Conservation (phyloP, 495 filamentous ascomycete species). For the Delitschia confertaspora region DNA sequence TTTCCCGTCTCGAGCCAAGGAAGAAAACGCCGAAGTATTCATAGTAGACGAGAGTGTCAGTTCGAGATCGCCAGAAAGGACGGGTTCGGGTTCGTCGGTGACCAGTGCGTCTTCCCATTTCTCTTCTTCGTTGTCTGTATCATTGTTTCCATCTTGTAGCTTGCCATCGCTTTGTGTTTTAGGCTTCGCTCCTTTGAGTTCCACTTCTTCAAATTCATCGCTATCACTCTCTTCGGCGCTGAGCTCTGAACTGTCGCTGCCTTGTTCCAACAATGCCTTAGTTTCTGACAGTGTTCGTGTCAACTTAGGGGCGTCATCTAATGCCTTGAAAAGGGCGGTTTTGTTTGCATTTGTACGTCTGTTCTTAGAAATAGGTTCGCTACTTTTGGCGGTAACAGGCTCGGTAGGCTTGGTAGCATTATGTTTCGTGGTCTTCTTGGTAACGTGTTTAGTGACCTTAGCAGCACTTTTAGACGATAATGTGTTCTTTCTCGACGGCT, state of each 20-base stretch:
- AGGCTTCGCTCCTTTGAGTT: slow-evolving; percentile 1
- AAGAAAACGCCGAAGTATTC: slow-evolving; percentile 36
- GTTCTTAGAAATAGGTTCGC: too few species aligned
- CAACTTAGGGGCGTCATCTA: slow-evolving; percentile 48
- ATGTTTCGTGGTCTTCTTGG: too few species aligned
- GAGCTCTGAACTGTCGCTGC: slow-evolving; percentile 53
- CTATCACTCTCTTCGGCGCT: slow-evolving; percentile 45
- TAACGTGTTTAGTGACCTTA: too few species aligned
- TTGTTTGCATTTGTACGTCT: too few species aligned
- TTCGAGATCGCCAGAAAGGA: slow-evolving; percentile 54
- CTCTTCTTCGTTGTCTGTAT: slow-evolving; percentile 59
- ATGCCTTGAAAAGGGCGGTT: slow-evolving; percentile 56
- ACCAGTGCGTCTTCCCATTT: slow-evolving; percentile 80
- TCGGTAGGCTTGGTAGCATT: too few species aligned
- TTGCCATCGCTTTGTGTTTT: slow-evolving; percentile 6
- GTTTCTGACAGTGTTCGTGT: slow-evolving; percentile 43
- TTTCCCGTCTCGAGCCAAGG: slow-evolving; percentile 49
- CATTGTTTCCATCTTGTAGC: slow-evolving; percentile 33
- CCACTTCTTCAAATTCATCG: slow-evolving; percentile 57
- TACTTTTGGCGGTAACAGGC: too few species aligned
- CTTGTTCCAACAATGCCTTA: slow-evolving; percentile 40
- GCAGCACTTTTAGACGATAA: too few species aligned
- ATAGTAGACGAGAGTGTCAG: slow-evolving; percentile 48
- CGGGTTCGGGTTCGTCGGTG: slow-evolving; percentile 17
- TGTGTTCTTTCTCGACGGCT: too few species aligned